phyloP scores from a whole-genome alignment of 1,139 yeast genomes.

The Martiniozyma asiatica region DNA sequence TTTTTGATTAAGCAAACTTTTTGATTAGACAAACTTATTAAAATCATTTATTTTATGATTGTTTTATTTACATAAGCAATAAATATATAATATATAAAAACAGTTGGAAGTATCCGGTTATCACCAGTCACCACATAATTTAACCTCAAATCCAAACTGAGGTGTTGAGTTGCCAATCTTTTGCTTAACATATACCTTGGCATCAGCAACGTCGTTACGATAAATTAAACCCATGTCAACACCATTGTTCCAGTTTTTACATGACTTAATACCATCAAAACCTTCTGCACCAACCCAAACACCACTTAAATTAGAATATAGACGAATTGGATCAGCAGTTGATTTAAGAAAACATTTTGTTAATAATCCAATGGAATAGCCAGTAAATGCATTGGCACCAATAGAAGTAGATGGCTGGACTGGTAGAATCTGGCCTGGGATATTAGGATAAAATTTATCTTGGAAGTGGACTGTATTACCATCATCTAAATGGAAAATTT shows the following conservation, averaged over 20 bases:
- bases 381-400: conserved; percentile 25
- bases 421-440: conserved; percentile 13
- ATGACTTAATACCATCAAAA: neutral
- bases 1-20: no score
- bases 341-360: conserved; percentile 27
- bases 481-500: conserved; percentile 15
- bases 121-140: conserved; percentile 11
- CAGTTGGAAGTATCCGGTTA: no score
- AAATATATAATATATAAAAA: no score
- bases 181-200: conserved; percentile 8
- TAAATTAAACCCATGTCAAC: conserved; percentile 11
- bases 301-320: conserved; percentile 27
- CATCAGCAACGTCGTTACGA: conserved; percentile 6
- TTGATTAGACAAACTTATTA: no score
- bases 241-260: conserved; percentile 8
- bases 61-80: no score
- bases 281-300: conserved; percentile 11
- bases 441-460: conserved; percentile 35
- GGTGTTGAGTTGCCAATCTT: conserved; percentile 6
- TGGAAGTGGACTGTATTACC: conserved; percentile 26
- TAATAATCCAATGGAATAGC: conserved; percentile 22
- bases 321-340: conserved; percentile 25
- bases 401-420: conserved; percentile 12
- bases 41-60: no score
- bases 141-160: conserved; percentile 11